Conservation (phyloP, 2,329 filamentous ascomycete genomes). For the Waltergamsia citrina region DNA sequence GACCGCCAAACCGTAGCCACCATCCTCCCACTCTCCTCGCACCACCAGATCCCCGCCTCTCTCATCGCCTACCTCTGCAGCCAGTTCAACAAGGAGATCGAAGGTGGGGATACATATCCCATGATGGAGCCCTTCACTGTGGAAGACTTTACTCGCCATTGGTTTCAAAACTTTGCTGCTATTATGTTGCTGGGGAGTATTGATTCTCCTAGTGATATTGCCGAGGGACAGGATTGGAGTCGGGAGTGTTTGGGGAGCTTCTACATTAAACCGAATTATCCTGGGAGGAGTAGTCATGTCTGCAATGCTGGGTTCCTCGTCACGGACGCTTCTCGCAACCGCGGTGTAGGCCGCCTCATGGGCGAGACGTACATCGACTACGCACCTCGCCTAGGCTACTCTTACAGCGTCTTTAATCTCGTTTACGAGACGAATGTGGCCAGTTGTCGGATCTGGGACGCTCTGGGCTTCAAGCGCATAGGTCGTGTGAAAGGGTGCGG, state of each 20-base stretch:
- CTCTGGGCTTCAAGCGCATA: constrained; percentile 84
- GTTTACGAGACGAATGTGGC: constrained; percentile 92
- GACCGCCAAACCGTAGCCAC: constrained; percentile 80
- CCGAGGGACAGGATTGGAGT: constrained; percentile 62
- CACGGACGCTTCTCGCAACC: constrained; percentile 62
- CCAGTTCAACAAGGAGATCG: constrained; percentile 83
- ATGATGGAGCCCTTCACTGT: constrained; percentile 70
- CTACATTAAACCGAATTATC: constrained; percentile 92
- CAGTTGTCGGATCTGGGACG: constrained; percentile 86
- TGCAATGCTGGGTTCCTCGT: constrained; percentile 79
- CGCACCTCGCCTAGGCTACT: constrained; percentile 75
- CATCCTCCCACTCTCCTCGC: constrained; percentile 72
- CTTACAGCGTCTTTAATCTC: constrained; percentile 88
- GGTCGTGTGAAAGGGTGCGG: constrained; percentile 69
- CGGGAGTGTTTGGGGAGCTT: constrained; percentile 80
- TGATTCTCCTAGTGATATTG: constrained; percentile 47
- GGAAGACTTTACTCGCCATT: constrained; percentile 72
- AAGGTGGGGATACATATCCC: constrained; percentile 85
- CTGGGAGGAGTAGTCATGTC: constrained; percentile 80
- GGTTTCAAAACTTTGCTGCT: constrained; percentile 85
- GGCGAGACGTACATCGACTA: constrained; percentile 70
- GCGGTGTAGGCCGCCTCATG: constrained; percentile 67
- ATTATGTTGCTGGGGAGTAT: constrained; percentile 80
- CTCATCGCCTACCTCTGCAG: constrained; percentile 71
- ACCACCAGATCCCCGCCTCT: constrained; percentile 63